phyloP scores from a whole-genome alignment of 306 rosid genomes.

The Malus sieversii region DNA sequence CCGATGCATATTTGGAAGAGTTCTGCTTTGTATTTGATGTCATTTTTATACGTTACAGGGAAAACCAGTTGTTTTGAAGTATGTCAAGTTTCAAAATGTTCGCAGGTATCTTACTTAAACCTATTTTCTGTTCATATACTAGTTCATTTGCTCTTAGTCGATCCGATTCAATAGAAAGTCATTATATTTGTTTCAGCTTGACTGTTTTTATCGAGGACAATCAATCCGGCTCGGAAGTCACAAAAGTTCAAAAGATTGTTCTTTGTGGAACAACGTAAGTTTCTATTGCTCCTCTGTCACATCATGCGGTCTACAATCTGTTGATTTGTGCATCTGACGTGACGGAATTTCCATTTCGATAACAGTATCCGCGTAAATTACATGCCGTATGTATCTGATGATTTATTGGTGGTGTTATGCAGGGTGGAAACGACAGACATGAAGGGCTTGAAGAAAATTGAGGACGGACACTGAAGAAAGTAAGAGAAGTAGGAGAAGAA shows the following conservation, averaged over 20 bases:
- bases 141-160: neutral
- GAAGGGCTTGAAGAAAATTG: conserved; percentile 98
- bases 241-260: conserved; percentile 77
- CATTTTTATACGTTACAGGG: conserved; percentile 44
- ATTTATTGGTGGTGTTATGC: conserved; percentile 25
- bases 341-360: neutral
- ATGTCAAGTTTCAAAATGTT: conserved; percentile 94
- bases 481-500: neutral
- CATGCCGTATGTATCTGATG: conserved; percentile 18
- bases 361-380: neutral
- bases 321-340: neutral
- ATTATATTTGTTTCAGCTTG: conserved; percentile 54
- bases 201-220: conserved; percentile 89
- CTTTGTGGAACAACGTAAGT: conserved; percentile 90
- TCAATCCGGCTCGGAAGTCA: conserved; percentile 65
- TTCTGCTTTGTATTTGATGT: conserved; percentile 4
- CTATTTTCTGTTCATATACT: neutral
- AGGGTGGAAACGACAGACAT: conserved; percentile 97
- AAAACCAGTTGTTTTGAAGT: conserved; percentile 67
- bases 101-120: conserved; percentile 52
- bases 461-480: conserved; percentile 45
- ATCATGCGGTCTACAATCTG: neutral
- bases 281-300: neutral
- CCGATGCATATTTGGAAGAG: neutral
- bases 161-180: neutral